Evolutionary conservation across 192 early-diverging fungal species (phyloP).

Genomic region (Entomortierella beljakovae): DNA sequence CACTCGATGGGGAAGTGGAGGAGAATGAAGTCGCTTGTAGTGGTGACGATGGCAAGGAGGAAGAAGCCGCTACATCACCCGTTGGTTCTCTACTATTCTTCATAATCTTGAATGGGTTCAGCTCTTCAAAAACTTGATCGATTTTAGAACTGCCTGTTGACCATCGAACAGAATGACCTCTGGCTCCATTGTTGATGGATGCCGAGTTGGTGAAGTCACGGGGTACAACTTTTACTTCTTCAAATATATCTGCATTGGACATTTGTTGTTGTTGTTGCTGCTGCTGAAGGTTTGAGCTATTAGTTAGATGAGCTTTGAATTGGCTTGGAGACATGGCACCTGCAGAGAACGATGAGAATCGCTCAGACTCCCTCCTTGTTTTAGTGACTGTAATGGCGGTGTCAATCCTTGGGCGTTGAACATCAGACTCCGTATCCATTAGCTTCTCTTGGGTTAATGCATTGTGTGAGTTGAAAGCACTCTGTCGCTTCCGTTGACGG

Average conservation of each 20-base stretch:
- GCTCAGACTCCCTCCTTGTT: constrained; percentile 5
- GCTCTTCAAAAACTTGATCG: constrained; percentile 38
- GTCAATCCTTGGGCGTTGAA: constrained; percentile 21
- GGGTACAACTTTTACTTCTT: neutral
- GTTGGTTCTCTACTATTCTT: constrained; percentile 4
- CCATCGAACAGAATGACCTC: constrained; percentile 28
- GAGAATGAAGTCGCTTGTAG: neutral
- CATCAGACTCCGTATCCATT: neutral
- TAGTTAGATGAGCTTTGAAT: constrained; percentile 43
- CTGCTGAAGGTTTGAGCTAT: constrained; percentile 13
- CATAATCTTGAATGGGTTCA: constrained; percentile 41
- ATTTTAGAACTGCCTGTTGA: constrained; percentile 34
- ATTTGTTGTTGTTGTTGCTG: neutral
- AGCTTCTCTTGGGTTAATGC: constrained; percentile 27
- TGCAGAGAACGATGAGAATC: constrained; percentile 15
- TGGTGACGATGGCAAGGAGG: neutral
- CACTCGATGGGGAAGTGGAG: constrained; percentile 1
- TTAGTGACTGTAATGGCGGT: constrained; percentile 1
- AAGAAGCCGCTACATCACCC: neutral
- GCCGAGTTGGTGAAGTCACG: neutral
- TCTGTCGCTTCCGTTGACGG: constrained; percentile 19
- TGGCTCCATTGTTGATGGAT: neutral
- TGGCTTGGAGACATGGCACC: constrained; percentile 43
- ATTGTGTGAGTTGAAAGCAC: constrained; percentile 29
- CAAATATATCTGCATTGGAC: neutral